A percentile compares a stretch with the other conserved stretches of the same genome.
Conservation (phyloP, 805 yeast species). For the Millerago galiae region DNA sequence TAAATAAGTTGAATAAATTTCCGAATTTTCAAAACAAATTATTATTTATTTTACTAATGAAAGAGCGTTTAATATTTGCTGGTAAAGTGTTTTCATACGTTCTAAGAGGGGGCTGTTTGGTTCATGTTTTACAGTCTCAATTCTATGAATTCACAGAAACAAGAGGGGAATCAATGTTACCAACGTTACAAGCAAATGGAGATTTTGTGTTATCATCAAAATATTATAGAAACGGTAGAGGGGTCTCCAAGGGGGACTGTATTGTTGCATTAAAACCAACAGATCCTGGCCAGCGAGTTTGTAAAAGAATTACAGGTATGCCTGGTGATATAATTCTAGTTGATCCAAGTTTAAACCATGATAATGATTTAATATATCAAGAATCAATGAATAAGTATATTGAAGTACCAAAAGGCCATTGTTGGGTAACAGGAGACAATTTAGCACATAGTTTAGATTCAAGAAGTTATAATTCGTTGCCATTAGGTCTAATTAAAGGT, state of each 20-base stretch:
- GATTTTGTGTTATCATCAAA: slow-evolving; percentile 81
- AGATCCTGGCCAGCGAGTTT: slow-evolving; percentile 76
- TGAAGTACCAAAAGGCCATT: slow-evolving; percentile 86
- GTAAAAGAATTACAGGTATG: slow-evolving; percentile 93
- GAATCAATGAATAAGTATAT: slow-evolving; percentile 43
- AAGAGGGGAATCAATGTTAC: slow-evolving; percentile 92
- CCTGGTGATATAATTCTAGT: slow-evolving; percentile 82
- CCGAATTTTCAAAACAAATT: neutral
- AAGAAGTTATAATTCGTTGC: slow-evolving; percentile 82
- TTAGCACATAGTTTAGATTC: slow-evolving; percentile 83
- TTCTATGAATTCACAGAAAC: slow-evolving; percentile 76
- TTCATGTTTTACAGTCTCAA: slow-evolving; percentile 62
- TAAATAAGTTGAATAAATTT: neutral
- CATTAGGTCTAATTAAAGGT: slow-evolving; percentile 83
- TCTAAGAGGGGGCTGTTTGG: slow-evolving; percentile 49
- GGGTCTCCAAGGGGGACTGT: slow-evolving; percentile 75
- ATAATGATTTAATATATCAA: slow-evolving; percentile 14
- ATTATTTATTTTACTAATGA: neutral
- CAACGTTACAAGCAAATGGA: slow-evolving; percentile 67
- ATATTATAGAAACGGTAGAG: slow-evolving; percentile 53
- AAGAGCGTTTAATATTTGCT: slow-evolving; percentile 17
- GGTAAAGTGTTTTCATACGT: slow-evolving; percentile 22
- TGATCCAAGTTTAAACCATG: slow-evolving; percentile 59
- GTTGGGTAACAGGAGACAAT: slow-evolving; percentile 97
- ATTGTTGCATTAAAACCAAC: slow-evolving; percentile 88